Evolutionary conservation across 225 moss, liverwort and hornwort species (phyloP).

Genomic region (Anthoceros angustus): DNA sequence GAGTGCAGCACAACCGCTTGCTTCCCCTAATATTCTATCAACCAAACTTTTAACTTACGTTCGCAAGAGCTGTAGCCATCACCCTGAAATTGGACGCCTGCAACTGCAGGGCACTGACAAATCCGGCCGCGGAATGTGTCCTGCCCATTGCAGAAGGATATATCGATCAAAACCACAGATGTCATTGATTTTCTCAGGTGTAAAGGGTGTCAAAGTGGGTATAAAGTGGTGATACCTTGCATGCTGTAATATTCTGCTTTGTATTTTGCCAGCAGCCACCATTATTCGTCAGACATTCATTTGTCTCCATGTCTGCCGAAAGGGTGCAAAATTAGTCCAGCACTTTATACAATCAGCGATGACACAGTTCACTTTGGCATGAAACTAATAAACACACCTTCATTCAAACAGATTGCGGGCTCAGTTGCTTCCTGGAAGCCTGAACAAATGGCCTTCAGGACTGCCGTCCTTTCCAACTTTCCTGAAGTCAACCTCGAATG

Average conservation of each 20-base stretch:
- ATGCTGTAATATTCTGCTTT: constrained; percentile 47
- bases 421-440: constrained; percentile 88
- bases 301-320: constrained; percentile 45
- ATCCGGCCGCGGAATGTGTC: constrained; percentile 93
- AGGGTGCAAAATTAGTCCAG: not conserved
- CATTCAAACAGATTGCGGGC: constrained; percentile 78
- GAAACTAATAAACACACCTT: constrained; percentile 11
- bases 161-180: not conserved
- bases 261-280: constrained; percentile 77
- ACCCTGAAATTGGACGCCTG: constrained; percentile 76
- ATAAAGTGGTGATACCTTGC: constrained; percentile 19
- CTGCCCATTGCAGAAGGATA: constrained; percentile 8
- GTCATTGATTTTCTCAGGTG: not conserved
- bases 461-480: constrained; percentile 76
- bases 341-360: not conserved
- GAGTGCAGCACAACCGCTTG: not conserved
- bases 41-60: constrained; percentile 12
- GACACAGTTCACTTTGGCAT: not conserved
- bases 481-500: constrained; percentile 14
- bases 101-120: constrained; percentile 68
- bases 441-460: constrained; percentile 80
- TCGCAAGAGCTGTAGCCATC: constrained; percentile 75
- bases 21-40: not conserved
- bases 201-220: not conserved
- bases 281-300: constrained; percentile 69